Conservation (phyloP, 2,329 filamentous ascomycete species). For the Ceratocystis albifundus region DNA sequence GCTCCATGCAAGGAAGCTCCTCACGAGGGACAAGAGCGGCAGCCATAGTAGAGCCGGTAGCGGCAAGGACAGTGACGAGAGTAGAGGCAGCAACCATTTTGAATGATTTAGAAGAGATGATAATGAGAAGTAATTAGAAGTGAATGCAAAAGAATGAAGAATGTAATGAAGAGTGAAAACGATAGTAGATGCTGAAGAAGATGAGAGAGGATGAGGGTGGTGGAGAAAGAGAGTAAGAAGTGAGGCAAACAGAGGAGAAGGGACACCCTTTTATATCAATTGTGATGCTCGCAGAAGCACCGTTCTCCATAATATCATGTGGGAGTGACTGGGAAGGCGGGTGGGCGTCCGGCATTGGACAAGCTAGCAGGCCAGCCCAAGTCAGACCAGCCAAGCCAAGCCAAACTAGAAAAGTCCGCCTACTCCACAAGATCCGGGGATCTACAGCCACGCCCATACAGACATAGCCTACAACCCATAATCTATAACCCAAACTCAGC, state of each 20-base stretch:
- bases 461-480: too few species aligned
- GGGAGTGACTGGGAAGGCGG: neutral
- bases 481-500: too few species aligned
- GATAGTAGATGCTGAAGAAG: neutral
- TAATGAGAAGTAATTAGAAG: neutral
- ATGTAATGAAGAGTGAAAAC: neutral
- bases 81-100: slow-evolving; percentile 17
- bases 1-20: slow-evolving; percentile 24
- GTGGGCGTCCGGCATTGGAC: neutral
- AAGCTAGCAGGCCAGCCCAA: neutral
- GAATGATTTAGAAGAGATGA: slow-evolving; percentile 13
- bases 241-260: neutral
- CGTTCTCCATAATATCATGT: neutral
- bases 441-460: too few species aligned
- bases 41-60: slow-evolving; percentile 18
- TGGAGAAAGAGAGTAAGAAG: slow-evolving; percentile 16
- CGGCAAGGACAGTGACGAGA: slow-evolving; percentile 15
- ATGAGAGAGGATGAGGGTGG: slow-evolving; percentile 13
- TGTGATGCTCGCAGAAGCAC: neutral
- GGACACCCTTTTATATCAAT: slow-evolving; percentile 8
- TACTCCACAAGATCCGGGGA: too few species aligned
- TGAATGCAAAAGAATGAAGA: neutral
- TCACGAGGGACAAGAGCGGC: slow-evolving; percentile 7
- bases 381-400: too few species aligned
- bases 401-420: too few species aligned